Base-by-base conservation (phyloP, 169 alveolate species). In the Eimeria maxima region DNA sequence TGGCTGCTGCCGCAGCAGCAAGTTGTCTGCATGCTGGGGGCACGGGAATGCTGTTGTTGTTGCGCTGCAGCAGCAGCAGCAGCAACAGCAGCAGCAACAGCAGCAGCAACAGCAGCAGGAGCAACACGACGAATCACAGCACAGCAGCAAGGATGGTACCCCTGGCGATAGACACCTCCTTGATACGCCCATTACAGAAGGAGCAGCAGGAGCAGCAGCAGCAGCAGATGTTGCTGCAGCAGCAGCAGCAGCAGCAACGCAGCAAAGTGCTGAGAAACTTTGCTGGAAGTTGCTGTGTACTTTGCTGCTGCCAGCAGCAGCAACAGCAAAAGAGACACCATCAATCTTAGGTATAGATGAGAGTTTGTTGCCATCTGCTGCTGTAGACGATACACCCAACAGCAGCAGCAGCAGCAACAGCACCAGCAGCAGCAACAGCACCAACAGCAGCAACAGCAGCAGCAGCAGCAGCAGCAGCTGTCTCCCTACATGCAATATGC, bases 11-110 rank as follows among this genome's bases (percentile, higher is more conserved):
- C 60, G 87, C 87, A 33, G 87, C 87, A 74, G 87, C 87, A 5
- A 44, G n/a, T 4, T 74, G 5, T 74, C 87, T 6, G 7, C 87
- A 4, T 74, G 87, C 87, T 11, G 87, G 38, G 87, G 87, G 27
- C 87, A 74, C 27, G 29, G 33, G 13, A 14, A 4, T 20, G 87
- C 87, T 2, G 57, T 74, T 55, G 63, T n/a, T 33, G 87, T 44
- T 74, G 87, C 87, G 27, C 57, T 6, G 60, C 87, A 74, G 87
- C 87, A 74, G 87, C 87, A 74, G 87, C 87, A 74, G 60, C 87
- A 74, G 24, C 87, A 42, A 27, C 78, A 74, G 87, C 87, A 74
- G 50, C 57, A 74, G 18, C 87, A 69, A 13, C 78, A 69, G 78
- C 78, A 13, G 78, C 78, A 27, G 78, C 45, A 24, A 20, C 78